Conservation (phyloP, 805 yeast species). For the Pichia kluyveri region DNA sequence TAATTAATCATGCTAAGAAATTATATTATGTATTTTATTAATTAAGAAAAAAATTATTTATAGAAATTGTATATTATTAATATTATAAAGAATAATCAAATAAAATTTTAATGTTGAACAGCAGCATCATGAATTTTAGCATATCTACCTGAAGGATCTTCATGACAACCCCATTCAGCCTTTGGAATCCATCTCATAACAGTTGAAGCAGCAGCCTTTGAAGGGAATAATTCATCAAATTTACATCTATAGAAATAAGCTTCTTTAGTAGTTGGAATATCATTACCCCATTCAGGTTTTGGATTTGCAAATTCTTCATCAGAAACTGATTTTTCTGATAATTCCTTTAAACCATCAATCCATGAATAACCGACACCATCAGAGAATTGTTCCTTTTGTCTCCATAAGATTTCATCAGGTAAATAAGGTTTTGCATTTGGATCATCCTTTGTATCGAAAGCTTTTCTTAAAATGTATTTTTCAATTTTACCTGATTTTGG, state of each 20-base stretch:
- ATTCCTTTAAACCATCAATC: conserved; percentile 96
- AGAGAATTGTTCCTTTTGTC: conserved; percentile 99
- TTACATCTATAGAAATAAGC: conserved; percentile 98
- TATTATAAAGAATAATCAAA: neutral
- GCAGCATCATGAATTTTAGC: conserved; percentile 82
- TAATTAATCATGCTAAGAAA: neutral
- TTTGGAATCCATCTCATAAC: conserved; percentile 99
- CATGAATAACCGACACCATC: conserved; percentile 99
- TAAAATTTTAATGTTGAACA: conserved; percentile 20
- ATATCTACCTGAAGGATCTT: conserved; percentile 96
- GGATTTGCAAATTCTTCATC: conserved; percentile 90
- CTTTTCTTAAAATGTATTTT: conserved; percentile 94
- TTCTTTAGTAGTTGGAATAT: conserved; percentile 94
- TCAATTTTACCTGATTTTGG: conserved; percentile 72
- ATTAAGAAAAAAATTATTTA: neutral
- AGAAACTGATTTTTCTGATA: conserved; percentile 76
- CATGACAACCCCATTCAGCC: conserved; percentile 99
- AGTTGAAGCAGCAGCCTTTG: conserved; percentile 86
- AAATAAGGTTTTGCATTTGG: conserved; percentile 74
- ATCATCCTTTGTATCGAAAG: conserved; percentile 88
- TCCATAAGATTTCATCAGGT: conserved; percentile 95
- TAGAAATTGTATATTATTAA: neutral
- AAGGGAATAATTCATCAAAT: conserved; percentile 89
- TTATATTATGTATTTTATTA: neutral
- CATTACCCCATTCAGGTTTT: conserved; percentile 93